Evolutionary conservation across 139 green algal species (phyloP).

Genomic region (Gonium pectorale): DNA sequence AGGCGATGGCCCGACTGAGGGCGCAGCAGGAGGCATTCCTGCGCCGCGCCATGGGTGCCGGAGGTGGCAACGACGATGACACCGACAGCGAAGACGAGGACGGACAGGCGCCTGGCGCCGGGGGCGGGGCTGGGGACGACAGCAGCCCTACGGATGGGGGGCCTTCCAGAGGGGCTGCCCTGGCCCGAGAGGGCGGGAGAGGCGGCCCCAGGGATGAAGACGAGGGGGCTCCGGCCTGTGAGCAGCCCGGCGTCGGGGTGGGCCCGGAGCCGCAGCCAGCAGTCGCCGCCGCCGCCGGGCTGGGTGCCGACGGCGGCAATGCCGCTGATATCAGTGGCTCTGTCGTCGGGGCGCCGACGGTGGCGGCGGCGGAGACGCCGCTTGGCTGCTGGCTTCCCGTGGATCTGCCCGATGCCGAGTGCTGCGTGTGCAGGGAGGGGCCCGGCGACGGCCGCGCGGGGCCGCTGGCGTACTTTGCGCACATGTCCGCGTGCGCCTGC

Average conservation of each 20-base stretch:
- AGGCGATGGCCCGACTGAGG: slow-evolving; percentile 12
- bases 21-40: slow-evolving; percentile 44
- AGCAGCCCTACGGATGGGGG: too few species aligned
- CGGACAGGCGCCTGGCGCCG: too few species aligned
- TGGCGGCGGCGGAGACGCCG: too few species aligned
- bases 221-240: too few species aligned
- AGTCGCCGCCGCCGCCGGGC: background rate
- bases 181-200: too few species aligned
- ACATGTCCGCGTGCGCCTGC: slow-evolving; percentile 8
- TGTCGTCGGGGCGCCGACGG: too few species aligned
- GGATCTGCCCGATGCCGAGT: background rate
- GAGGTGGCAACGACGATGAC: background rate
- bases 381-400: slow-evolving; percentile 19
- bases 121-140: too few species aligned
- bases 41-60: background rate
- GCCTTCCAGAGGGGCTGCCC: too few species aligned
- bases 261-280: background rate
- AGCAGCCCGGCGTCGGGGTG: too few species aligned
- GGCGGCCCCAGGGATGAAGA: too few species aligned
- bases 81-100: background rate
- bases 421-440: slow-evolving; percentile 28
- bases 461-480: slow-evolving; percentile 16
- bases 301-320: too few species aligned
- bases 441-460: background rate
- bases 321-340: too few species aligned